phyloP scores from a whole-genome alignment of 176 grass and related monocot species.

The Dactylis glomerata region DNA sequence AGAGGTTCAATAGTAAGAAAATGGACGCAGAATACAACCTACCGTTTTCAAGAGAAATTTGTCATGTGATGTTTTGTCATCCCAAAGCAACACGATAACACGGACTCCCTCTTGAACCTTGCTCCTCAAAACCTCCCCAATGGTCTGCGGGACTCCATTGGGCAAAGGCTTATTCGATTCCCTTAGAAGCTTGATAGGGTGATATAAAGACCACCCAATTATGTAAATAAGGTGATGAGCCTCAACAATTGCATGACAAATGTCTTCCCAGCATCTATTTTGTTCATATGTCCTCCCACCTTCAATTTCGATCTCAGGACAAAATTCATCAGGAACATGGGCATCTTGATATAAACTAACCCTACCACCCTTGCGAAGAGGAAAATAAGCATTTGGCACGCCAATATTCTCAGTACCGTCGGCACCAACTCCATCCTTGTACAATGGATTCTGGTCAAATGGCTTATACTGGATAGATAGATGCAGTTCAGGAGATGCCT shows the following conservation, averaged over 20 bases:
- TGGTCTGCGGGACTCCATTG: constrained; percentile 44
- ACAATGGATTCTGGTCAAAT: constrained; percentile 60
- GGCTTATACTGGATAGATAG: constrained; percentile 69
- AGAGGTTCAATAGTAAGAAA: not conserved
- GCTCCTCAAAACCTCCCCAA: constrained; percentile 75
- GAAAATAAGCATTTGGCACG: constrained; percentile 92
- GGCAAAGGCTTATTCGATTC: constrained; percentile 57
- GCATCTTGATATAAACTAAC: constrained; percentile 93
- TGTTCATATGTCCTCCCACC: constrained; percentile 67
- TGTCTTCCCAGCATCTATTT: constrained; percentile 94
- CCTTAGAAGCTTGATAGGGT: constrained; percentile 69
- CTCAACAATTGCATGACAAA: constrained; percentile 85
- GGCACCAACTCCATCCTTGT: constrained; percentile 59
- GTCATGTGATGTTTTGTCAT: constrained; percentile 95
- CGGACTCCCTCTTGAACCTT: constrained; percentile 87
- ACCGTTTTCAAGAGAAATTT: constrained; percentile 95
- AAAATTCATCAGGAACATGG: constrained; percentile 65
- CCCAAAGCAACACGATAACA: constrained; percentile 95
- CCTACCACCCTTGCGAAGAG: constrained; percentile 67
- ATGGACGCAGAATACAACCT: constrained; percentile 26
- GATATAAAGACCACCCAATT: constrained; percentile 87
- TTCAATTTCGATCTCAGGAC: constrained; percentile 66
- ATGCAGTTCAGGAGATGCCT: constrained; percentile 61
- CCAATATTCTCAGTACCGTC: constrained; percentile 39
- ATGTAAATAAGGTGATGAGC: constrained; percentile 93